These are phyloP conservation scores for Capsicum rhomboideum DNA, from an alignment of 257 asterid genomes.

Conservation along the genomic window DNA sequence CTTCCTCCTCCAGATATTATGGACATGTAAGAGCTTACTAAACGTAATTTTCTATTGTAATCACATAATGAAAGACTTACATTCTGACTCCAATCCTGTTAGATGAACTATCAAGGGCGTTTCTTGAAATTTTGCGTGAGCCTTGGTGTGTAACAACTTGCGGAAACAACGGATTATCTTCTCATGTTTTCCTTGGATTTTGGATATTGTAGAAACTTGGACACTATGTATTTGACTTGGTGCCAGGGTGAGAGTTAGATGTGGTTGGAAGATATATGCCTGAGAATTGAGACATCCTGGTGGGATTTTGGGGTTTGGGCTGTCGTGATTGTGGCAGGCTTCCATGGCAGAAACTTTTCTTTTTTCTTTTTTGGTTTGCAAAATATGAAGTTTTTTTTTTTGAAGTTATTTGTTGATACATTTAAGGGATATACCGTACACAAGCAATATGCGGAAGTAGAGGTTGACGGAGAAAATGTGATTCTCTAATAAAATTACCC, in stretches of 20 bases:
- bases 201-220: not conserved
- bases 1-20: conserved; percentile 75
- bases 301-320: not conserved
- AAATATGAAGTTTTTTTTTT: not conserved
- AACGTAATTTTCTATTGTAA: not conserved
- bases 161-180: not conserved
- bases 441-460: not conserved
- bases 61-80: not conserved
- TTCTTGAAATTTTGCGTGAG: not conserved
- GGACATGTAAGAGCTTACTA: conserved; percentile 58
- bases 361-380: not conserved
- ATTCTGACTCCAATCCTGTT: not conserved
- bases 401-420: not conserved
- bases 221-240: not conserved
- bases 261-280: not conserved
- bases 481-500: not conserved
- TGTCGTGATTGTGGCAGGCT: not conserved
- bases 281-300: not conserved
- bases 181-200: not conserved
- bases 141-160: not conserved
- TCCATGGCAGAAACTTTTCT: not conserved
- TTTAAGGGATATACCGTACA: not conserved
- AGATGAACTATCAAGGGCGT: not conserved
- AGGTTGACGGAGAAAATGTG: not conserved
- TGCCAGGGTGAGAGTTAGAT: not conserved